These are phyloP conservation scores for Apiospora koreana DNA, from an alignment of 2,329 filamentous ascomycete species.

Conservation along the genomic window DNA sequence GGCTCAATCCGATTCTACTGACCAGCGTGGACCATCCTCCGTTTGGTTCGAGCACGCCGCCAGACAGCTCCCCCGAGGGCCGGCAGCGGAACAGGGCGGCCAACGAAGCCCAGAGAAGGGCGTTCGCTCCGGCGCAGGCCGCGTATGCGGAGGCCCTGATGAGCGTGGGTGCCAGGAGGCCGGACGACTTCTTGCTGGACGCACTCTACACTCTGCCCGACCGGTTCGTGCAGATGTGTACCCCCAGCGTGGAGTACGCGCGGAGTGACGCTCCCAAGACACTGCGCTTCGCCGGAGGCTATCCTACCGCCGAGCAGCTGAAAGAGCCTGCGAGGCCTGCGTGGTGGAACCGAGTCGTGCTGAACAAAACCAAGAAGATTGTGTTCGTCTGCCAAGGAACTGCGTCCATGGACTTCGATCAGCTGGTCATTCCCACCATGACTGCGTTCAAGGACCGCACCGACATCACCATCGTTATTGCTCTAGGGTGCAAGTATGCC, in stretches of 20 bases:
- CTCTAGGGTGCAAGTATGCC: constrained; percentile 30
- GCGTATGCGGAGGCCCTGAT: background rate
- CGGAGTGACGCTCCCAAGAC: constrained; percentile 15
- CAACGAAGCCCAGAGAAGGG: background rate
- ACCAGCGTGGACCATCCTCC: constrained; percentile 7
- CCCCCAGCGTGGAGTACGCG: constrained; percentile 9
- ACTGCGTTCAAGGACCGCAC: constrained; percentile 39
- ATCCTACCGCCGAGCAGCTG: background rate
- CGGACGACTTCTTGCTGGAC: background rate
- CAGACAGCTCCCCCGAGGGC: background rate
- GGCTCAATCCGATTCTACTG: background rate
- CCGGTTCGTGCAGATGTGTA: constrained; percentile 16
- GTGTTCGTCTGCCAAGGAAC: constrained; percentile 52
- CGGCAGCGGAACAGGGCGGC: background rate
- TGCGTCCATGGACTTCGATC: constrained; percentile 36
- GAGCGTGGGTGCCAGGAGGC: background rate
- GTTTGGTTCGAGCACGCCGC: background rate
- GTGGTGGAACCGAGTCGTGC: constrained; percentile 5
- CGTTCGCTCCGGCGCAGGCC: background rate
- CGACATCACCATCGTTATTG: constrained; percentile 40
- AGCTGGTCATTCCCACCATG: constrained; percentile 48
- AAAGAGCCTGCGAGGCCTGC: background rate
- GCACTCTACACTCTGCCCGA: constrained; percentile 12
- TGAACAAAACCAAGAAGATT: constrained; percentile 34
- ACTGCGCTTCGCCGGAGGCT: background rate